A percentile compares a stretch with the other conserved stretches of the same genome.
Conservation (phyloP, 2,329 filamentous ascomycete species). For the Ascochyta koolunga region DNA sequence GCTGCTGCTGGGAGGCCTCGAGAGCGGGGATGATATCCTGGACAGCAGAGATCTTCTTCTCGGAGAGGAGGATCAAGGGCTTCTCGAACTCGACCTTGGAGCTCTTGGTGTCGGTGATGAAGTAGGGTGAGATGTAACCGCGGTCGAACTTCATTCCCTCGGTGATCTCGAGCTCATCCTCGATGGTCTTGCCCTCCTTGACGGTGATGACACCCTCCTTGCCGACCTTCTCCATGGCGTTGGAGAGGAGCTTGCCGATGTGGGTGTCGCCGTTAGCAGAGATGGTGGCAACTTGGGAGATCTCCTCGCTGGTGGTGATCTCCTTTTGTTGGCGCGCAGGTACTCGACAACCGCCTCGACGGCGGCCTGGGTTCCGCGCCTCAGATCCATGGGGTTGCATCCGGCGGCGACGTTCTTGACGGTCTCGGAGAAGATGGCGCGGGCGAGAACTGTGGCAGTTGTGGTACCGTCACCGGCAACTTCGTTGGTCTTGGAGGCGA, state of each 20-base stretch:
- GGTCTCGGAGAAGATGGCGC: constrained; percentile 98
- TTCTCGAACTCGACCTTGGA: constrained; percentile 99
- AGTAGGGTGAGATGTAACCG: constrained; percentile 98
- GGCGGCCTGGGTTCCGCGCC: constrained; percentile 94
- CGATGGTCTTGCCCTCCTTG: constrained; percentile 99
- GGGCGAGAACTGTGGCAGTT: constrained; percentile 93
- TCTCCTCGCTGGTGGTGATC: constrained; percentile 96
- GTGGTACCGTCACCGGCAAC: constrained; percentile 98
- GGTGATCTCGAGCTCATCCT: constrained; percentile 97
- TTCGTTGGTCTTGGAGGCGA: constrained; percentile 99
- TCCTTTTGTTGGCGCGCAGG: constrained; percentile 95
- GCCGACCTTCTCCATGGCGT: constrained; percentile 99
- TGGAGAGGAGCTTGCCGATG: constrained; percentile 94
- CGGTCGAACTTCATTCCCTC: constrained; percentile 99
- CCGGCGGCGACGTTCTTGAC: constrained; percentile 99
- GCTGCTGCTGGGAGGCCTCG: constrained; percentile 93
- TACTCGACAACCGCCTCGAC: constrained; percentile 94
- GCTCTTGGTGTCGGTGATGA: constrained; percentile 98
- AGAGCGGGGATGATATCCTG: constrained; percentile 99
- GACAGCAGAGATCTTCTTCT: constrained; percentile 99
- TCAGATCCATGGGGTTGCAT: constrained; percentile 99
- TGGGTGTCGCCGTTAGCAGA: constrained; percentile 95
- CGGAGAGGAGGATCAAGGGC: constrained; percentile 95
- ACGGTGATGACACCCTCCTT: constrained; percentile 99
- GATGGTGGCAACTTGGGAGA: constrained; percentile 98